Base-by-base conservation (phyloP, 345 rosid species). In the Populus nigra region DNA sequence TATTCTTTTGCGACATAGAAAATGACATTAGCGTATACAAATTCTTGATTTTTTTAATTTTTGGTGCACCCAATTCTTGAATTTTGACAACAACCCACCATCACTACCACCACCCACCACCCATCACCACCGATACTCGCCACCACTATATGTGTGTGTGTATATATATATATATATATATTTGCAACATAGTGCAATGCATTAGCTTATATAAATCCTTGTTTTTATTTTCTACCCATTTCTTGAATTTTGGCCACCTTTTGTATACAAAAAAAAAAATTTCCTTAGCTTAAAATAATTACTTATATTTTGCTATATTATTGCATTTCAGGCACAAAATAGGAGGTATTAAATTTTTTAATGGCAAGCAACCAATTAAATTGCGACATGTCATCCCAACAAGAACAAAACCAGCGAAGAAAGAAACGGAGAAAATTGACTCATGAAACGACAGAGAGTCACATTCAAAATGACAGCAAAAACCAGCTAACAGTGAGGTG, bases 401-500 rank as follows among this genome's bases (percentile, higher is more conserved):
- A 65, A 13, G 90, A 88, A 68, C 84, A 83, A 22, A 77, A 76
- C 15, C 75, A 70, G 25, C 65, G 9, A n/a, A 76, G 84, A 31
- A 91, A 89, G 86, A 94, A 84, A 73, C 89, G 86, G 41, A 85
- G 84, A 75, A 83, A 85, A 85, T 68, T 66, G 5, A 25, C 79
- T 0, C 75, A 29, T 67, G 73, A 66, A 17, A 57, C 45, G 67
- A n/a, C 72, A 39, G 75, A 27, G 22, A 53, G 65, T 74, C 74
- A 23, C 41, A 36, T 25, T 66, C 73, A 16, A 16, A 69, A 61
- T 55, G 31, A 20, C 49, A 41, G 16, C 23, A 3, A 17, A 65
- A 71, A 13, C 68, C n/a, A 20, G 59, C 17, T 15, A 33, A 12
- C 12, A 17, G 84, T 79, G 49, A 86, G 87, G 81, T 96, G 99